Base-by-base conservation (phyloP, 108 stramenopile genomes). In the Cylindrotheca closterium region DNA sequence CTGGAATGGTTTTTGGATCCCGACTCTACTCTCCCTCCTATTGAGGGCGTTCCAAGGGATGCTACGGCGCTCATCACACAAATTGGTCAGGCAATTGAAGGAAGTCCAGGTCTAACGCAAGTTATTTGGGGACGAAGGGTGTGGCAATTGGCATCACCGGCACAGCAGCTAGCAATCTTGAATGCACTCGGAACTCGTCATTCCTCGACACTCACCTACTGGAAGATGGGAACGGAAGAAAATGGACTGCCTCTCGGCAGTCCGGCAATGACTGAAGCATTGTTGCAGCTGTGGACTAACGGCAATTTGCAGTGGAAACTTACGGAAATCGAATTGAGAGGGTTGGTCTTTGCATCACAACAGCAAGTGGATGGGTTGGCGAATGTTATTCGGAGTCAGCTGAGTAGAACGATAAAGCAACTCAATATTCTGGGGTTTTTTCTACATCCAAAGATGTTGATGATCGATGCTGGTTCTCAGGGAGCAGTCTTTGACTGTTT, bases 151-250 rank as follows among this genome's bases (percentile, higher is more conserved):
- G 37, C 10, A 42, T 42, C 37, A 10, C 37, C 37, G 15, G 10
- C 37, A 7, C 37, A 42, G 15, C 37, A 42, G 37, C 37, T 10
- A 7, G 7, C 37, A 7, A 15, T 42, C 10, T 15, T 42, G 26
- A 45, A 49, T 17, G 17, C 19, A 27, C 15, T 62, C 17, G 8
- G 33, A 4, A 29, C 47, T 25, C 12, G 5, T 15, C 60, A 62
- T 62, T 45, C 60, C 2, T 49, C 60, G 2, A 62, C 60, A 15
- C 32, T 62, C 3, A 62, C 60, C 3, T 62, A 62, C 48, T 62
- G 60, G 60, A 62, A 62, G 30, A 21, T 62, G 60, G 60, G 60
- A 34, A 37, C 60, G 5, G 22, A 47, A 4, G 31, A 33, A 29
- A 18, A 15, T 17, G 55, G 25, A 4, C 42, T 28, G 33, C 17